Evolutionary conservation across 345 rosid species (phyloP).

Genomic region (Rhodomyrtus tomentosa): DNA sequence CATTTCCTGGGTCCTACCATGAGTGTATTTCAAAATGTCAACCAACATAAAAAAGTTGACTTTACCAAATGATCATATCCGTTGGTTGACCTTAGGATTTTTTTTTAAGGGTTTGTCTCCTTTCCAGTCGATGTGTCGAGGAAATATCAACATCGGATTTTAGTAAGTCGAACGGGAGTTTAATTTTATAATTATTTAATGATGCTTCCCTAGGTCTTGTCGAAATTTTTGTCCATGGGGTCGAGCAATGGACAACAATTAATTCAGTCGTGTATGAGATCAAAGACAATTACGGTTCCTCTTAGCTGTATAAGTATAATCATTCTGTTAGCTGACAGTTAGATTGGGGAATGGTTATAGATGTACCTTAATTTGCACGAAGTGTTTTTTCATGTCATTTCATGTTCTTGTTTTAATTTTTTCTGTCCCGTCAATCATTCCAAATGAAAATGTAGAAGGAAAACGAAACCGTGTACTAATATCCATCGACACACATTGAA

Average conservation of each 20-base stretch:
- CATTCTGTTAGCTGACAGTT: neutral
- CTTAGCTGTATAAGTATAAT: neutral
- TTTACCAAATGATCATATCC: neutral
- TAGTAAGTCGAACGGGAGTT: neutral
- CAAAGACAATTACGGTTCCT: fast-evolving
- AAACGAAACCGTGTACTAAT: neutral
- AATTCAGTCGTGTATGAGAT: neutral
- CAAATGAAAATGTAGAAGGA: fast-evolving
- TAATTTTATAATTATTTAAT: neutral
- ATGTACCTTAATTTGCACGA: neutral
- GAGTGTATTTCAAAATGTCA: neutral
- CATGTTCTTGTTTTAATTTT: neutral
- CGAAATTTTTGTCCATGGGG: neutral
- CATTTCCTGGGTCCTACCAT: neutral
- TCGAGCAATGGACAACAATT: neutral
- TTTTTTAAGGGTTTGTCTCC: neutral
- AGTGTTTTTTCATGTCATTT: neutral
- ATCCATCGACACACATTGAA: neutral
- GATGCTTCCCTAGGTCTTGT: neutral
- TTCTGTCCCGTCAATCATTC: neutral
- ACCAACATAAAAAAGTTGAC: neutral
- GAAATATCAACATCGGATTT: neutral
- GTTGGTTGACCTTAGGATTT: neutral
- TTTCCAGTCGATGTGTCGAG: neutral
- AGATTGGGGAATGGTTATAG: fast-evolving